Percentiles rank a stretch among this genome's conserved stretches.
Conservation (phyloP, 495 filamentous ascomycete genomes). For the Neurospora sp. region DNA sequence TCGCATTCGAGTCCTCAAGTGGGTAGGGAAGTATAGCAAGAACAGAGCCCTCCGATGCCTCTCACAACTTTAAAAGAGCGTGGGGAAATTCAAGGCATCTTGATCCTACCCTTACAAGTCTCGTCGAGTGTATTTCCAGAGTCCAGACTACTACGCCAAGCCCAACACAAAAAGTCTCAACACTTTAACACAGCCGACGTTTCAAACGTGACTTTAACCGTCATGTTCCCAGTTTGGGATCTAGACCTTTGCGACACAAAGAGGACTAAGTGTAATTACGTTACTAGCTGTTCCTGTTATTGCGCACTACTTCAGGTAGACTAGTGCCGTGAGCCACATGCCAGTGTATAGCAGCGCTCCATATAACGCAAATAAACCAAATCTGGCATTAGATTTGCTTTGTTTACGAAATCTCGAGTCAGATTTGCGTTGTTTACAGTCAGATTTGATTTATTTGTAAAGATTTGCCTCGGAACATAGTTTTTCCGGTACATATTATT, state of each 20-base stretch:
- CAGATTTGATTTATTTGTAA: too few relatives aligned
- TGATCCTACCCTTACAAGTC: background rate
- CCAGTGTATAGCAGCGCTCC: too few relatives aligned
- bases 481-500: too few relatives aligned
- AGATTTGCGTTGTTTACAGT: too few relatives aligned
- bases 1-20: background rate
- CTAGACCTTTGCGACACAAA: background rate
- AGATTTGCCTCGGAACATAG: too few relatives aligned
- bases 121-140: background rate
- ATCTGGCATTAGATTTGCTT: too few relatives aligned
- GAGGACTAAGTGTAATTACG: background rate
- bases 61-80: background rate
- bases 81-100: background rate
- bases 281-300: background rate
- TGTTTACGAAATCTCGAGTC: too few relatives aligned
- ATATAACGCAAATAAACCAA: too few relatives aligned
- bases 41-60: background rate
- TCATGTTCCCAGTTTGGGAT: background rate
- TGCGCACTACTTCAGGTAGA: background rate
- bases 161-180: background rate
- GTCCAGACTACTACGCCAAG: background rate
- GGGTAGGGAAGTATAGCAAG: background rate
- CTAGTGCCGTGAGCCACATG: background rate
- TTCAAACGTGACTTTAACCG: background rate
- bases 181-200: background rate